These are phyloP conservation scores for Mycotypha africana DNA, from an alignment of 371 early-diverging fungal genomes.

Conservation along the genomic window DNA sequence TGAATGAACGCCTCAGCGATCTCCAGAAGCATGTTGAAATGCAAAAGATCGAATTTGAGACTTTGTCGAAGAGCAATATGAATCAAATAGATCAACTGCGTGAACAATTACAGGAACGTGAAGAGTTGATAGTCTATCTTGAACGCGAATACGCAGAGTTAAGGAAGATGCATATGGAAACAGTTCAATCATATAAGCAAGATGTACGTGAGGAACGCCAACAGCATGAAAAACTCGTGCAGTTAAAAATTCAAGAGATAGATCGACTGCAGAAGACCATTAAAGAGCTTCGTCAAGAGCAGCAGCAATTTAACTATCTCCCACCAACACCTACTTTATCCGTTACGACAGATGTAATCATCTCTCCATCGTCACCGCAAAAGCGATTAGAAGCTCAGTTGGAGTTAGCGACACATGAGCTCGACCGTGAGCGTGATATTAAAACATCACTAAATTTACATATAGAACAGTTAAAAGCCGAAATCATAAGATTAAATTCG, in stretches of 20 bases:
- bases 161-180: slow-evolving; percentile 20
- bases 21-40: slow-evolving; percentile 9
- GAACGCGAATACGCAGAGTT: slow-evolving; percentile 37
- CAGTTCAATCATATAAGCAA: slow-evolving; percentile 15
- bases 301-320: too few relatives aligned
- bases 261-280: slow-evolving; percentile 8
- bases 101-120: slow-evolving; percentile 21
- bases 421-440: slow-evolving; percentile 29
- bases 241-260: slow-evolving; percentile 16
- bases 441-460: slow-evolving; percentile 20
- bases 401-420: slow-evolving; percentile 29
- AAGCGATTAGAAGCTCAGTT: slow-evolving; percentile 42
- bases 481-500: slow-evolving; percentile 28
- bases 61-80: slow-evolving; percentile 23
- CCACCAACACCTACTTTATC: slow-evolving; percentile 2
- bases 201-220: slow-evolving; percentile 1
- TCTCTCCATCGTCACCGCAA: slow-evolving; percentile 1
- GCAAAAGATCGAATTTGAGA: slow-evolving; percentile 5
- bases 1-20: slow-evolving; percentile 14
- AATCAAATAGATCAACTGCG: slow-evolving; percentile 19
- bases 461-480: slow-evolving; percentile 25
- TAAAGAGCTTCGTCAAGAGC: neutral
- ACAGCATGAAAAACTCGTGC: too few relatives aligned
- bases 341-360: neutral
- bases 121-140: slow-evolving; percentile 17